phyloP scores from a whole-genome alignment of 345 rosid species.

The Acer saccharum region DNA sequence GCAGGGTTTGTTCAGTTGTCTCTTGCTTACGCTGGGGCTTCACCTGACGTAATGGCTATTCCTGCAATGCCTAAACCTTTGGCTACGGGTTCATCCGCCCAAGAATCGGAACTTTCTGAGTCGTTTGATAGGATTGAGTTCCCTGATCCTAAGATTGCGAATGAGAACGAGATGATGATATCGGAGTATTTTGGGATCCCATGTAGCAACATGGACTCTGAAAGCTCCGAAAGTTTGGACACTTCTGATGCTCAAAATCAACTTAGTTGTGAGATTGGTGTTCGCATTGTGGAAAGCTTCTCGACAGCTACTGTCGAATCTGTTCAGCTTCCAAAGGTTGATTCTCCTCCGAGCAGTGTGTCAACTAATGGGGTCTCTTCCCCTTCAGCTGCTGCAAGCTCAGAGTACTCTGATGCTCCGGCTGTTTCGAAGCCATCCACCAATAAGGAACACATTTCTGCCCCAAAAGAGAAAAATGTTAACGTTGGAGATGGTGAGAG shows the following conservation, averaged over 20 bases:
- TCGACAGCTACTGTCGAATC: constrained; percentile 48
- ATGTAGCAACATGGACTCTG: constrained; percentile 57
- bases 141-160: constrained; percentile 89
- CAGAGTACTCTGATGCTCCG: constrained; percentile 53
- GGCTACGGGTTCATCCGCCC: constrained; percentile 40
- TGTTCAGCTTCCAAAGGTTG: constrained; percentile 54
- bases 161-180: constrained; percentile 94
- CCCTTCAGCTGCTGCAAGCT: constrained; percentile 64
- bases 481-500: constrained; percentile 46
- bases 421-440: constrained; percentile 45
- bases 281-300: constrained; percentile 47
- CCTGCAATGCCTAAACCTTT: constrained; percentile 48
- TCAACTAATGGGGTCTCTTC: constrained; percentile 78
- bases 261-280: constrained; percentile 45
- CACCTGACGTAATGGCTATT: constrained; percentile 88
- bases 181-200: constrained; percentile 85
- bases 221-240: constrained; percentile 65
- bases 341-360: constrained; percentile 81
- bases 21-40: constrained; percentile 72
- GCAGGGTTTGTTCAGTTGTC: constrained; percentile 93
- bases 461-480: constrained; percentile 39
- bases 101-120: constrained; percentile 52
- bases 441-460: constrained; percentile 48
- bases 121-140: constrained; percentile 85
- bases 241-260: constrained; percentile 61